Evolutionary conservation across 768 basidiomycete species (phyloP).

Genomic region (Daedalea quercina): DNA sequence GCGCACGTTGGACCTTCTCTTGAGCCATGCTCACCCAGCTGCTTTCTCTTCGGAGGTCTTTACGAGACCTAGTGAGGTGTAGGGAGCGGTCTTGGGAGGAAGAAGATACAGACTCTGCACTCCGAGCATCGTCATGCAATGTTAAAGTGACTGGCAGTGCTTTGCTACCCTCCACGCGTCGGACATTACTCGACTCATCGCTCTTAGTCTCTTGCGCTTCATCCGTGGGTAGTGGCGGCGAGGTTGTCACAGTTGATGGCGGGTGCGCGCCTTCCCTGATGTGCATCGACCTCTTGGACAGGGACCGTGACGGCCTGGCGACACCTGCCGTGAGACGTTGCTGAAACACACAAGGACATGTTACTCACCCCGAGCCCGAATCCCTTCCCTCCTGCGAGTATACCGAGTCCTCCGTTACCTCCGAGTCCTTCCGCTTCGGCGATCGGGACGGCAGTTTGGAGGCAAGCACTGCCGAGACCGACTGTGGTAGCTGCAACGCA

Average conservation of each 20-base stretch:
- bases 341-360: not conserved
- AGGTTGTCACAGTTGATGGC: conserved; percentile 28
- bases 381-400: not conserved
- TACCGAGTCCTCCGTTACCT: not conserved
- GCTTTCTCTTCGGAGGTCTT: conserved; percentile 17
- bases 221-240: not conserved
- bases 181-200: not conserved
- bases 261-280: conserved; percentile 63
- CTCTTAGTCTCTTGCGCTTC: conserved; percentile 3
- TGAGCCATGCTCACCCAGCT: conserved; percentile 24
- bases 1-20: conserved; percentile 4
- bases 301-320: conserved; percentile 2
- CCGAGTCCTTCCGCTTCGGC: not conserved
- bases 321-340: not conserved
- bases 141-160: not conserved
- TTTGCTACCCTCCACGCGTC: not conserved
- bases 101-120: not conserved
- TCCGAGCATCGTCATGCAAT: not conserved
- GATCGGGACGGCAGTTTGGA: conserved; percentile 9
- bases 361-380: not conserved
- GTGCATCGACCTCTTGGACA: conserved; percentile 19
- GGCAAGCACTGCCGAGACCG: conserved; percentile 33
- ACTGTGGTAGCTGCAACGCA: conserved; percentile 50
- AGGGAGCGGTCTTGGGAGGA: not conserved
- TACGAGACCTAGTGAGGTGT: conserved; percentile 3